Conservation (phyloP, 1,284 basidiomycete genomes). For the Cutaneotrichosporon sp. region DNA sequence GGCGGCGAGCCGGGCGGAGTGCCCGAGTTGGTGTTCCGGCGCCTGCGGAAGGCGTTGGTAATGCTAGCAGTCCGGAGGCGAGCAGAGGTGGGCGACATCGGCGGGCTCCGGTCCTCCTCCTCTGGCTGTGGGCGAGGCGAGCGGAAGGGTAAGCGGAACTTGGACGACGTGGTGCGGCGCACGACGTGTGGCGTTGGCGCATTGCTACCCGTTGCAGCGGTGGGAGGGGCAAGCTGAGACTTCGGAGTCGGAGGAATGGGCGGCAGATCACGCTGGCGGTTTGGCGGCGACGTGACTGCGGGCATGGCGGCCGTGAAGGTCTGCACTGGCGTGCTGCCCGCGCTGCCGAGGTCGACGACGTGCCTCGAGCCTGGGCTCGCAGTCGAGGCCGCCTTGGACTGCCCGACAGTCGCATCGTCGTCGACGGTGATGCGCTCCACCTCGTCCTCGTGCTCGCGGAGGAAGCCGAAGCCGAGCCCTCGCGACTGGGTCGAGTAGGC, state of each 20-base stretch:
- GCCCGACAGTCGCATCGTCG: neutral
- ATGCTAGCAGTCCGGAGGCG: conserved; percentile 13
- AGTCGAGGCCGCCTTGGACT: neutral
- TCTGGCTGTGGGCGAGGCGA: conserved; percentile 5
- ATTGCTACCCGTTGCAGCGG: neutral
- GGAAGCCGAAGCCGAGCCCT: neutral
- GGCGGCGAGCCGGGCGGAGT: conserved; percentile 12
- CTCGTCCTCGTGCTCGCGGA: neutral
- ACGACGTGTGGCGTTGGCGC: neutral
- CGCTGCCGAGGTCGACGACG: neutral
- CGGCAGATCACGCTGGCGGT: neutral
- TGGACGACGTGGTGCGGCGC: conserved; percentile 11
- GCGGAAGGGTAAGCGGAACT: conserved; percentile 19
- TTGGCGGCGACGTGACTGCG: neutral
- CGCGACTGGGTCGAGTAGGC: neutral
- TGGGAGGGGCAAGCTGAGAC: neutral
- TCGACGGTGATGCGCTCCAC: neutral
- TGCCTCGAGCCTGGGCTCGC: neutral
- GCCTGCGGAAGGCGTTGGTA: conserved; percentile 20
- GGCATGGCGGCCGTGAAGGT: neutral
- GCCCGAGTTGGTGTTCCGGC: neutral
- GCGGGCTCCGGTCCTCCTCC: neutral
- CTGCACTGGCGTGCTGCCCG: neutral
- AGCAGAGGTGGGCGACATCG: conserved; percentile 1
- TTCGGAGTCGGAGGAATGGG: neutral